These are phyloP conservation scores for Dimargaris xerosporica DNA, from an alignment of 192 early-diverging fungal species.

Conservation along the genomic window DNA sequence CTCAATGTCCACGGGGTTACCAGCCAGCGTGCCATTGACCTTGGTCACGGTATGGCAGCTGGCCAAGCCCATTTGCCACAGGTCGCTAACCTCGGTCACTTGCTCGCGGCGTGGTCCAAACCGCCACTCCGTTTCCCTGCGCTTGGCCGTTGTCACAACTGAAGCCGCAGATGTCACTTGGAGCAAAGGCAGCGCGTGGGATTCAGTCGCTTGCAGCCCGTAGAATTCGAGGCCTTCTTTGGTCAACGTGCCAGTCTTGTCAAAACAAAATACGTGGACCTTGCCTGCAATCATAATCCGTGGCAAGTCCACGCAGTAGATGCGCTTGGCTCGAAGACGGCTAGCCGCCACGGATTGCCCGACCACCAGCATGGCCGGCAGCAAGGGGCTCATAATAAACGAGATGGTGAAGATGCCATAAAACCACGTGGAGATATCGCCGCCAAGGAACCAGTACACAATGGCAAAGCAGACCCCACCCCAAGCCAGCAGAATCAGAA, in stretches of 20 bases:
- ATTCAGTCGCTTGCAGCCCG: constrained; percentile 16
- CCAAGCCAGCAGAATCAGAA: constrained; percentile 32
- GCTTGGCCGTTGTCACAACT: too few species aligned
- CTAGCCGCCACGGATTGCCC: constrained; percentile 37
- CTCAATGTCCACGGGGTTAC: constrained; percentile 35
- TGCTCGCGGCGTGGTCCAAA: too few species aligned
- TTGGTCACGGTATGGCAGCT: constrained; percentile 27
- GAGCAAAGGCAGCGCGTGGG: too few species aligned
- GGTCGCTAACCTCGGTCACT: too few species aligned
- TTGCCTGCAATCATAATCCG: constrained; percentile 43
- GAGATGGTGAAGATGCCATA: constrained; percentile 42
- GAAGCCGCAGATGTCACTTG: too few species aligned
- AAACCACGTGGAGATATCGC: constrained; percentile 31
- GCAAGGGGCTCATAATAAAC: constrained; percentile 33
- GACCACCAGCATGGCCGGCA: constrained; percentile 39
- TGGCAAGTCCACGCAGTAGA: constrained; percentile 39
- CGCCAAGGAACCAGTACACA: constrained; percentile 16
- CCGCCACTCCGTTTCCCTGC: too few species aligned
- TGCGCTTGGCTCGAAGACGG: constrained; percentile 30
- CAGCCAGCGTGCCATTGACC: constrained; percentile 23
- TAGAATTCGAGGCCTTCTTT: constrained; percentile 43
- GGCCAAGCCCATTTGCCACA: constrained; percentile 12
- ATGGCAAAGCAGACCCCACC: constrained; percentile 28
- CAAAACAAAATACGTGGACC: constrained; percentile 42
- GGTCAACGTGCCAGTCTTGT: constrained; percentile 48